Evolutionary conservation across 768 basidiomycete species (phyloP).

Genomic region (Plicaturopsis crispa): DNA sequence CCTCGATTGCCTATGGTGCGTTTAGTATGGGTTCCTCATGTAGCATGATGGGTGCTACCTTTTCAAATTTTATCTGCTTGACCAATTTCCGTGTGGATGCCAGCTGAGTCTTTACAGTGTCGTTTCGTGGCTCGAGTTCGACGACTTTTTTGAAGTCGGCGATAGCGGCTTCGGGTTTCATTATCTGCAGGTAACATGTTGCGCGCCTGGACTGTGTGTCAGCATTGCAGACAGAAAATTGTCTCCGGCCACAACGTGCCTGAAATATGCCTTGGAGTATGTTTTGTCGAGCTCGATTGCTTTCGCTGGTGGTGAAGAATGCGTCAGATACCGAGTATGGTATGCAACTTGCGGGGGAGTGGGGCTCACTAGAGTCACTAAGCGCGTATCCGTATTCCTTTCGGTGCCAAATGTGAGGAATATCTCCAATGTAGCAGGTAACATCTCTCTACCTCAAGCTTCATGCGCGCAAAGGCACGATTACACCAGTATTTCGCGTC

Average conservation of each 20-base stretch:
- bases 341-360: conserved; percentile 2
- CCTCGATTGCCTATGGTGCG: conserved; percentile 69
- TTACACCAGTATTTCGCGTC: conserved; percentile 94
- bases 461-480: conserved; percentile 87
- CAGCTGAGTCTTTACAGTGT: conserved; percentile 70
- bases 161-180: conserved; percentile 82
- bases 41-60: conserved; percentile 34
- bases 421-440: background rate
- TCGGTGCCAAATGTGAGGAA: background rate
- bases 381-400: conserved; percentile 86
- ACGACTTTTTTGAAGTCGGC: conserved; percentile 84
- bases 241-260: conserved; percentile 33
- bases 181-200: conserved; percentile 82
- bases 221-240: conserved; percentile 1
- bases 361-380: conserved; percentile 69
- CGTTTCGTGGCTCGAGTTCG: conserved; percentile 80
- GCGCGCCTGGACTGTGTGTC: conserved; percentile 53
- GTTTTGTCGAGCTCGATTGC: conserved; percentile 85
- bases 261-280: conserved; percentile 87
- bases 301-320: conserved; percentile 39
- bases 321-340: conserved; percentile 4
- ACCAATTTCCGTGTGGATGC: conserved; percentile 87
- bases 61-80: conserved; percentile 86
- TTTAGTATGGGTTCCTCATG: too few relatives aligned
- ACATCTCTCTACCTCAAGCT: conserved; percentile 48